Evolutionary conservation across 371 early-diverging fungal genomes (phyloP).

Genomic region (Mucor velutinosus): DNA sequence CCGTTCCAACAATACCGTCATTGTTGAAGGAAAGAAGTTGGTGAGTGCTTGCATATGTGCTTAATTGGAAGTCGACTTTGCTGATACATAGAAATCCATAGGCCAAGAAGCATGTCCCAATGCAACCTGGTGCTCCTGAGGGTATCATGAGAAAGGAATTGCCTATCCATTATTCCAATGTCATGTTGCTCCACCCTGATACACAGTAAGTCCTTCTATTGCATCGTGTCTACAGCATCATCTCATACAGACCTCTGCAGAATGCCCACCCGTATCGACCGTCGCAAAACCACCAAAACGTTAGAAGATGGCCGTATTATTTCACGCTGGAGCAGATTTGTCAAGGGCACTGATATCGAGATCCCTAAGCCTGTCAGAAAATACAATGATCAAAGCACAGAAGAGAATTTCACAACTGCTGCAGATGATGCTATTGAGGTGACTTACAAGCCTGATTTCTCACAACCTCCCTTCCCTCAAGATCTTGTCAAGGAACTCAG

Average conservation of each 20-base stretch:
- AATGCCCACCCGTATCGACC: slow-evolving; percentile 42
- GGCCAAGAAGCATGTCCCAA: slow-evolving; percentile 54
- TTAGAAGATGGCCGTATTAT: slow-evolving; percentile 42
- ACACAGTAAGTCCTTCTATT: slow-evolving; percentile 44
- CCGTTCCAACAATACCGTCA: slow-evolving; percentile 41
- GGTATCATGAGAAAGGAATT: slow-evolving; percentile 49
- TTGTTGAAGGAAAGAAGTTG: slow-evolving; percentile 55
- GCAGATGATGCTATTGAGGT: slow-evolving; percentile 37
- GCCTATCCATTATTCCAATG: slow-evolving; percentile 54
- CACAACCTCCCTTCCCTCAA: slow-evolving; percentile 39
- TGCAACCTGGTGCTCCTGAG: slow-evolving; percentile 51
- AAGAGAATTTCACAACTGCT: slow-evolving; percentile 40
- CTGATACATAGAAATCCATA: neutral
- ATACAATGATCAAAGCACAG: slow-evolving; percentile 42
- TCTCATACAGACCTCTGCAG: slow-evolving; percentile 11
- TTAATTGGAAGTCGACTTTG: neutral
- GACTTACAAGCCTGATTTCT: slow-evolving; percentile 31
- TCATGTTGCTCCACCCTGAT: slow-evolving; percentile 54
- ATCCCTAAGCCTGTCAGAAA: slow-evolving; percentile 47
- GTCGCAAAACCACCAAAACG: slow-evolving; percentile 42
- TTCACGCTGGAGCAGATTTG: slow-evolving; percentile 46
- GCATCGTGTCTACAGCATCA: neutral
- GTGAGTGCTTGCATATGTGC: slow-evolving; percentile 16
- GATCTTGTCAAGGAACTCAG: slow-evolving; percentile 44
- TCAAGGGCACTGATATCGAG: slow-evolving; percentile 47